Evolutionary conservation across 2,329 filamentous ascomycete genomes (phyloP).

Genomic region (Nothophoma quercina): DNA sequence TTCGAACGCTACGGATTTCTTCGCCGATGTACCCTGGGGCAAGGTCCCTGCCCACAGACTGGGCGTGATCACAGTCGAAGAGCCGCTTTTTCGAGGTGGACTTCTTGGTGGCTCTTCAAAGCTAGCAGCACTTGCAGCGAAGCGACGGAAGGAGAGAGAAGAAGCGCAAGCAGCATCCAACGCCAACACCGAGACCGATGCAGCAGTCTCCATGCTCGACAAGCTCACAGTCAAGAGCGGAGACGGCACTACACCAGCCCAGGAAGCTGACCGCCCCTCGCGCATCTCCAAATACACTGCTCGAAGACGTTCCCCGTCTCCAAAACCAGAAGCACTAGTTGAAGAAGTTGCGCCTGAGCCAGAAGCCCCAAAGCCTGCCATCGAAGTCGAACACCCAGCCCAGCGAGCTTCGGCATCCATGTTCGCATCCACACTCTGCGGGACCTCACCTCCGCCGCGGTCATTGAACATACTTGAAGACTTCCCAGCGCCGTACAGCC

Average conservation of each 20-base stretch:
- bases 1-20: constrained; percentile 65
- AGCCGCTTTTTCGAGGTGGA: constrained; percentile 66
- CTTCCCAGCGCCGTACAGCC: constrained; percentile 52
- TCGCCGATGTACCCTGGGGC: constrained; percentile 86
- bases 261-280: constrained; percentile 16
- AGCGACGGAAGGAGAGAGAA: constrained; percentile 81
- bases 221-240: constrained; percentile 48
- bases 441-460: constrained; percentile 21
- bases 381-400: constrained; percentile 40
- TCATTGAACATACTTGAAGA: constrained; percentile 6
- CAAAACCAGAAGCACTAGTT: constrained; percentile 25
- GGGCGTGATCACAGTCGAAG: constrained; percentile 69
- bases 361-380: constrained; percentile 26
- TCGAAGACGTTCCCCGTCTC: constrained; percentile 42
- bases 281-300: constrained; percentile 32
- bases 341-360: constrained; percentile 22
- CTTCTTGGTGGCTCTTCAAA: constrained; percentile 87
- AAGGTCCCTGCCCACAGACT: constrained; percentile 71
- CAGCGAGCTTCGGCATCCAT: constrained; percentile 58
- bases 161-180: constrained; percentile 58
- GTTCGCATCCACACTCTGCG: constrained; percentile 61
- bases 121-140: constrained; percentile 85
- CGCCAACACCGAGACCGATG: constrained; percentile 34
- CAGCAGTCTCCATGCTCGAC: constrained; percentile 54
- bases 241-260: constrained; percentile 4